These are phyloP conservation scores for Chalaropsis ovoidea DNA, from an alignment of 2,329 filamentous ascomycete species.

Conservation along the genomic window DNA sequence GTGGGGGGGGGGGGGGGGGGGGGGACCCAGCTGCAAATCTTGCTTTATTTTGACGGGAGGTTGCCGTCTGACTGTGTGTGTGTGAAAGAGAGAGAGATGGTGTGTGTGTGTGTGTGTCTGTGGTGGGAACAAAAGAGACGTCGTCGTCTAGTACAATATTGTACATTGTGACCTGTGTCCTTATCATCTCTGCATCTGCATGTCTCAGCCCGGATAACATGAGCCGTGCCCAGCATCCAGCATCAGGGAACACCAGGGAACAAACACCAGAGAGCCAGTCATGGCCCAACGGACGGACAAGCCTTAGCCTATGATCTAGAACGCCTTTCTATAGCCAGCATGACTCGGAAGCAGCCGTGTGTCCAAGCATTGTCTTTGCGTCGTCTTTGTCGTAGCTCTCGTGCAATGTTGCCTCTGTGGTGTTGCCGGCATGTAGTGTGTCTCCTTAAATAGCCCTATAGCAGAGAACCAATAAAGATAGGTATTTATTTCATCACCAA, in stretches of 20 bases:
- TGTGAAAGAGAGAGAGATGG: too few species aligned
- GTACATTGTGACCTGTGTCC: background rate
- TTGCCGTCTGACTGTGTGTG: too few species aligned
- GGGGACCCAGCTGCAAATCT: background rate
- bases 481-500: background rate
- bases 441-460: slow-evolving; percentile 7
- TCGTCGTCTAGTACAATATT: background rate
- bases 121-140: too few species aligned
- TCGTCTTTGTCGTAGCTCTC: background rate
- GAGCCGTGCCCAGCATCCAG: background rate
- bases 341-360: background rate
- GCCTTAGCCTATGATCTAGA: background rate
- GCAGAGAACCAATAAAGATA: background rate
- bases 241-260: background rate
- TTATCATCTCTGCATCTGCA: background rate
- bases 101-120: too few species aligned
- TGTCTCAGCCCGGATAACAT: slow-evolving; percentile 6
- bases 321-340: background rate
- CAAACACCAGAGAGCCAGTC: background rate
- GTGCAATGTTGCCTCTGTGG: background rate
- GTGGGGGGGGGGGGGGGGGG: background rate
- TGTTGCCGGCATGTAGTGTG: background rate
- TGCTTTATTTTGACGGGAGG: background rate
- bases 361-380: background rate
- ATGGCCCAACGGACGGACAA: background rate